Conservation (phyloP, 2,329 filamentous ascomycete genomes). For the Aspergillus sp. region DNA sequence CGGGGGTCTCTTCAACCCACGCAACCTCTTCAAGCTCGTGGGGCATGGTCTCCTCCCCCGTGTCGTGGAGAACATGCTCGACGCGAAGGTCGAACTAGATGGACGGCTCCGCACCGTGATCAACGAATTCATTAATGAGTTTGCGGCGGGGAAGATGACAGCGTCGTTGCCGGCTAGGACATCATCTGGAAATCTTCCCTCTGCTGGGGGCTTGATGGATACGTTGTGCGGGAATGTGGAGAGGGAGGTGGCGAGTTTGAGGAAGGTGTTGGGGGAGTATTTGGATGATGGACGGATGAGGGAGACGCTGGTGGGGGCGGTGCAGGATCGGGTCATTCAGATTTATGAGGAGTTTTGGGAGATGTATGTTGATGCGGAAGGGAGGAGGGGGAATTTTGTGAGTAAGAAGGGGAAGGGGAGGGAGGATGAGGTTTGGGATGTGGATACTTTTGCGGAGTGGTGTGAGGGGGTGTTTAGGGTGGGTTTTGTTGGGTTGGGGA, state of each 20-base stretch:
- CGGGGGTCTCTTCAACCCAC: constrained; percentile 66
- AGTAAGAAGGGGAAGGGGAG: constrained; percentile 60
- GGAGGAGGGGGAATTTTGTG: constrained; percentile 35
- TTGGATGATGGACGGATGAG: constrained; percentile 65
- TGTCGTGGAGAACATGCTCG: constrained; percentile 71
- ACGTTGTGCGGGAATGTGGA: constrained; percentile 58
- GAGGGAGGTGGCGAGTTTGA: constrained; percentile 58
- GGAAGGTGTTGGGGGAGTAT: constrained; percentile 62
- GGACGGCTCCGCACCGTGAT: constrained; percentile 63
- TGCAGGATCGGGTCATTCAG: constrained; percentile 64
- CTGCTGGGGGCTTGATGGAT: constrained; percentile 24
- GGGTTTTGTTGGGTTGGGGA: constrained; percentile 42
- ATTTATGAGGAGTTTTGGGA: constrained; percentile 68
- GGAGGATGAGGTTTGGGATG: constrained; percentile 66
- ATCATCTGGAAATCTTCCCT: too few species aligned
- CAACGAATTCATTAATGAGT: constrained; percentile 65
- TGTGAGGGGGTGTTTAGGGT: constrained; percentile 62
- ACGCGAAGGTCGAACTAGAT: constrained; percentile 69
- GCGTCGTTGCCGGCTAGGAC: constrained; percentile 43
- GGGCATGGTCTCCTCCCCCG: constrained; percentile 62
- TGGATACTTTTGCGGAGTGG: constrained; percentile 66
- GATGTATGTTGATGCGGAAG: constrained; percentile 46
- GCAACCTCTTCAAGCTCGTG: constrained; percentile 62
- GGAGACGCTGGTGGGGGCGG: constrained; percentile 67
- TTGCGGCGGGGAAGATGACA: constrained; percentile 58